A percentile compares a stretch with the other conserved stretches of the same genome.
Conservation (phyloP, 139 green algal species). For the Chlamydomonas eustigma region DNA sequence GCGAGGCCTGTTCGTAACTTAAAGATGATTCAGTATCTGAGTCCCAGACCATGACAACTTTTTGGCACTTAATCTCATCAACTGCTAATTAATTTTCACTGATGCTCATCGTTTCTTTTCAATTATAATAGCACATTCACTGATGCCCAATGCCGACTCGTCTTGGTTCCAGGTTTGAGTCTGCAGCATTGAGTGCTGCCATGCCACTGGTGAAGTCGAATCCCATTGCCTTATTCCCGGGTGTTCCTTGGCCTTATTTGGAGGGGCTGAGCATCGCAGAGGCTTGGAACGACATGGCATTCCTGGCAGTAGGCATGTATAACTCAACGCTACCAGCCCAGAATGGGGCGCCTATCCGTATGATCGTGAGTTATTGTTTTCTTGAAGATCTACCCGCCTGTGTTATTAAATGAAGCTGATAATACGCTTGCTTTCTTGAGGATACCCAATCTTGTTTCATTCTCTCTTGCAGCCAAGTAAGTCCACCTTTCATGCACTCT, state of each 20-base stretch:
- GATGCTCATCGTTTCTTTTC: background rate
- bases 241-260: background rate
- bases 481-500: too few relatives aligned
- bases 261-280: constrained; percentile 1
- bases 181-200: background rate
- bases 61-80: too few relatives aligned
- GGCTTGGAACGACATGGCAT: constrained; percentile 14
- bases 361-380: background rate
- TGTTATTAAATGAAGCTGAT: constrained; percentile 4
- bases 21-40: background rate
- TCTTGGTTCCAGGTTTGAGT: background rate
- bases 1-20: constrained; percentile 6
- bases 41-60: too few relatives aligned
- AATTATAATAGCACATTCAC: background rate
- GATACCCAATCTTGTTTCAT: background rate
- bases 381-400: too few relatives aligned
- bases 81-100: background rate
- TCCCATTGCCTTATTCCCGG: background rate
- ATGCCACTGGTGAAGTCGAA: background rate
- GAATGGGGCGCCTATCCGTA: background rate
- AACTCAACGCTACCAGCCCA: constrained; percentile 11
- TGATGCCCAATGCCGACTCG: background rate
- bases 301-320: constrained; percentile 1
- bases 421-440: constrained; percentile 14
- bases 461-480: background rate